Evolutionary conservation across 2,329 filamentous ascomycete species (phyloP).

Genomic region (Madurella mycetomatis): DNA sequence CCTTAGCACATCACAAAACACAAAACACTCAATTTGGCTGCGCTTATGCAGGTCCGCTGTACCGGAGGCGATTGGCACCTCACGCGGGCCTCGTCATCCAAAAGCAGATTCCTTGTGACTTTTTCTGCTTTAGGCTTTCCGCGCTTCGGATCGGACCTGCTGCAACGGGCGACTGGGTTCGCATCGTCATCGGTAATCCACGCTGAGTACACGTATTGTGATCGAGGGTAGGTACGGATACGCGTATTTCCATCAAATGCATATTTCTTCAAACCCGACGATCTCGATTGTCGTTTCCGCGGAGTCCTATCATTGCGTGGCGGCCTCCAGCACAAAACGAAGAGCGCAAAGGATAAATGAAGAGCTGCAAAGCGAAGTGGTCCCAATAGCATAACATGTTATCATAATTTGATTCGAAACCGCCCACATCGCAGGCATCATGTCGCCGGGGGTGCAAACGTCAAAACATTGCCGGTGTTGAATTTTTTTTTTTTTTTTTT

Average conservation of each 20-base stretch:
- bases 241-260: too few species aligned
- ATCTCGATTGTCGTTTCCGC: not conserved
- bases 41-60: constrained; percentile 8
- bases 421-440: too few species aligned
- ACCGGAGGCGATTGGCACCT: constrained; percentile 2
- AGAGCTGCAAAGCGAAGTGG: constrained; percentile 7
- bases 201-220: too few species aligned
- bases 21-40: not conserved
- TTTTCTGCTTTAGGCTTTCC: too few species aligned
- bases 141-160: too few species aligned
- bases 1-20: not conserved
- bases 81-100: not conserved
- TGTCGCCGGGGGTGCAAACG: not conserved
- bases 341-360: constrained; percentile 11
- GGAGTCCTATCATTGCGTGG: not conserved
- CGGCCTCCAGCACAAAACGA: constrained; percentile 2
- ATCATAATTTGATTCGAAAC: not conserved
- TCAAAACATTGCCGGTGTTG: not conserved
- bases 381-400: not conserved
- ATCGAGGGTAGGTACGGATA: not conserved
- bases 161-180: too few species aligned
- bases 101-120: too few species aligned
- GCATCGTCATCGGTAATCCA: too few species aligned
- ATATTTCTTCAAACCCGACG: not conserved
- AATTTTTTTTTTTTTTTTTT: not conserved